These are phyloP conservation scores for Prunus kanzakura DNA, from an alignment of 306 rosid species.

Conservation along the genomic window DNA sequence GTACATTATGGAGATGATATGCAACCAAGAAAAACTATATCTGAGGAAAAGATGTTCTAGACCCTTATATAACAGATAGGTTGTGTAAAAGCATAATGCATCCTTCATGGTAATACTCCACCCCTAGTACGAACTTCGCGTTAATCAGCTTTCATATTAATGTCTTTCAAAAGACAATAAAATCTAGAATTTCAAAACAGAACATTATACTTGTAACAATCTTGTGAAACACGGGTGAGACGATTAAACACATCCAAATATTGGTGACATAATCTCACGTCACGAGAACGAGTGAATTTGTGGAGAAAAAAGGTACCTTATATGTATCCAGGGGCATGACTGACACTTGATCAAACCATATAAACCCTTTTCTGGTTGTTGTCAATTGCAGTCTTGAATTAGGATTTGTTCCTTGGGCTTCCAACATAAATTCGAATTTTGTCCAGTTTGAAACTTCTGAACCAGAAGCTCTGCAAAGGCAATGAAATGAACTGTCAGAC, in stretches of 20 bases:
- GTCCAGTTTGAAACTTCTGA: slow-evolving; percentile 52
- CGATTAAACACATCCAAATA: background rate
- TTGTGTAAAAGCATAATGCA: background rate
- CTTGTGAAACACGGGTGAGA: background rate
- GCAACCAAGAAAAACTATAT: background rate
- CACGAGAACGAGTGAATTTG: background rate
- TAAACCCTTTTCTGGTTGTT: slow-evolving; percentile 35
- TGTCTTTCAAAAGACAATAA: no score
- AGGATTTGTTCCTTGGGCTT: slow-evolving; percentile 42
- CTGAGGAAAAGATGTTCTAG: background rate
- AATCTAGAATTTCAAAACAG: background rate
- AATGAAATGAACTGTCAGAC: background rate
- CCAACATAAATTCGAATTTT: slow-evolving; percentile 35
- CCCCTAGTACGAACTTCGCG: background rate
- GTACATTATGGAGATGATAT: background rate
- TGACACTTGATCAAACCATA: slow-evolving; percentile 67
- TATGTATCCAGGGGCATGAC: slow-evolving; percentile 53
- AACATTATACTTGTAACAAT: background rate
- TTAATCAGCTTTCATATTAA: no score
- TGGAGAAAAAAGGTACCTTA: slow-evolving; percentile 30
- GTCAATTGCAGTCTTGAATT: slow-evolving; percentile 55
- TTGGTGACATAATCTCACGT: background rate
- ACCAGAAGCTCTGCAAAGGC: slow-evolving; percentile 55
- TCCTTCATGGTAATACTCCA: background rate
- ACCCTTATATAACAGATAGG: background rate